Percentiles rank a stretch among this genome's conserved stretches.
Conservation (phyloP, 306 rosid genomes). For the Castanea crenata region DNA sequence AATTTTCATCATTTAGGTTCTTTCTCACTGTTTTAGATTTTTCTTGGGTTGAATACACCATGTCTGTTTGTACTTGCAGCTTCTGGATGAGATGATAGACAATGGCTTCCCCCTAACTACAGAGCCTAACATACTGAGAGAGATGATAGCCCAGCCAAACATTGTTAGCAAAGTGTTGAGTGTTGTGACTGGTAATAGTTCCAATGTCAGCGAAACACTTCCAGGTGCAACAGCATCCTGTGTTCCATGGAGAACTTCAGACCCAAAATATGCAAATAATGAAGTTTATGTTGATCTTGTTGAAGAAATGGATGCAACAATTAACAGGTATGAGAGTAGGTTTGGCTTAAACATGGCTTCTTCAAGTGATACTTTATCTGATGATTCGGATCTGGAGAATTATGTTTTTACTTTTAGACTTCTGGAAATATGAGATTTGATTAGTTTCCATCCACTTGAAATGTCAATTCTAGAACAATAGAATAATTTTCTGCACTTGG, state of each 20-base stretch:
- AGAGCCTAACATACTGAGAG: constrained; percentile 85
- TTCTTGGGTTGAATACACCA: background rate
- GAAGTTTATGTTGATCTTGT: constrained; percentile 91
- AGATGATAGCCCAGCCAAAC: constrained; percentile 94
- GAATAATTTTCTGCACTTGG: too few species aligned
- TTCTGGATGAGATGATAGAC: constrained; percentile 99
- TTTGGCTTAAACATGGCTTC: background rate
- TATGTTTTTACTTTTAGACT: background rate
- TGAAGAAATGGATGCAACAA: constrained; percentile 86
- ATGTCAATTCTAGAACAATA: background rate
- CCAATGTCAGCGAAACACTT: constrained; percentile 85
- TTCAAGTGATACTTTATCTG: background rate
- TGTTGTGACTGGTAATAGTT: constrained; percentile 87
- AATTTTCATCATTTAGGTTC: background rate
- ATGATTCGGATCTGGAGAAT: background rate
- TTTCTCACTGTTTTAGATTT: background rate
- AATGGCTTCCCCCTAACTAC: constrained; percentile 97
- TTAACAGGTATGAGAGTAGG: constrained; percentile 41
- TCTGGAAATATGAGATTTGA: background rate
- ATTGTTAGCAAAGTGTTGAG: constrained; percentile 88
- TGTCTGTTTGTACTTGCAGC: constrained; percentile 44
- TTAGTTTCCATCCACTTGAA: background rate
- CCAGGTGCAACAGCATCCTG: constrained; percentile 77
- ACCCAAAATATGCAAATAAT: constrained; percentile 69
- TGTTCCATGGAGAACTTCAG: constrained; percentile 88